phyloP scores from a whole-genome alignment of 169 alveolate species.

The Plasmodium berghei region DNA sequence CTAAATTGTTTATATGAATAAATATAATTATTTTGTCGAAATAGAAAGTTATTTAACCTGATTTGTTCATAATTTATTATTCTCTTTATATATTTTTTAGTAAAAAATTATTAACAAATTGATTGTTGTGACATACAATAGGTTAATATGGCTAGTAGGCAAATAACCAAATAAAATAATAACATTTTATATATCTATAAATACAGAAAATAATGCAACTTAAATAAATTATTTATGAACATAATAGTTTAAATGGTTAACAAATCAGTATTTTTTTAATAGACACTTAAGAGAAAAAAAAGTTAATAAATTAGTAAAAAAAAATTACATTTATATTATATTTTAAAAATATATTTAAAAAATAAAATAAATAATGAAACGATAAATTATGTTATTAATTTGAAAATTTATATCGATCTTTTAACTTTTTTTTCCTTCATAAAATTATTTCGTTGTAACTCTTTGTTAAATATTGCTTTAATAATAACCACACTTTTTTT shows the following conservation, averaged over 20 bases:
- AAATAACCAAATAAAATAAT: constrained; percentile 15
- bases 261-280: constrained; percentile 16
- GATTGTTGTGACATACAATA: constrained; percentile 3
- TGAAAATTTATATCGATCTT: constrained; percentile 2
- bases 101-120: constrained; percentile 4
- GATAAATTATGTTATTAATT: background rate
- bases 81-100: constrained; percentile 2
- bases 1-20: background rate
- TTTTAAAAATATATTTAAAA: background rate
- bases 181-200: constrained; percentile 4
- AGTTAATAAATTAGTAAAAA: constrained; percentile 10
- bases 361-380: constrained; percentile 6
- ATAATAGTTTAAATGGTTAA: constrained; percentile 7
- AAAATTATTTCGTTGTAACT: background rate
- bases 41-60: constrained; percentile 36
- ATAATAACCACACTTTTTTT: background rate
- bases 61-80: constrained; percentile 30
- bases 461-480: background rate
- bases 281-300: constrained; percentile 13
- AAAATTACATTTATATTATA: background rate
- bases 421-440: background rate
- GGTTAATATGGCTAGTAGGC: constrained; percentile 41
- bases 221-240: constrained; percentile 11
- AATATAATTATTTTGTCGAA: background rate
- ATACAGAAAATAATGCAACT: constrained; percentile 9